phyloP scores from a whole-genome alignment of 2,329 filamentous ascomycete species.

The Juglanconis juglandina region DNA sequence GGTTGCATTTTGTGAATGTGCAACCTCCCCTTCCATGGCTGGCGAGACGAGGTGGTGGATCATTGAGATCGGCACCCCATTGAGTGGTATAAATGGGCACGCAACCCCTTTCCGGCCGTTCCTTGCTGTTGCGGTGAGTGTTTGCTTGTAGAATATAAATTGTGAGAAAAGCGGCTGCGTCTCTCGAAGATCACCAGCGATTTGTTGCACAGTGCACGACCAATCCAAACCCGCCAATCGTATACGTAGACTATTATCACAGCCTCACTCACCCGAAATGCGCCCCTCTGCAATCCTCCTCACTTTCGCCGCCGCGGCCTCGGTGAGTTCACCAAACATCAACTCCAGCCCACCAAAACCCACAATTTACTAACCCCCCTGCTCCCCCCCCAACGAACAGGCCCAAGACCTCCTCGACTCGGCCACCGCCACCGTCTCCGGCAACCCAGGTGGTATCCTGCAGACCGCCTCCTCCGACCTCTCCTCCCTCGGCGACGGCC shows the following conservation, averaged over 20 bases:
- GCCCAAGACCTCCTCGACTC: slow-evolving; percentile 19
- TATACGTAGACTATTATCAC: neutral
- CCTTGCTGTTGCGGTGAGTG: neutral
- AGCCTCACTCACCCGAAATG: slow-evolving; percentile 15
- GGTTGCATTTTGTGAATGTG: neutral
- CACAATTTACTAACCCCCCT: neutral
- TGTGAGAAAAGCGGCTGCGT: neutral
- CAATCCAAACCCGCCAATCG: neutral
- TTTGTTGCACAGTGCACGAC: neutral
- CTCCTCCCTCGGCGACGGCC: slow-evolving; percentile 1
- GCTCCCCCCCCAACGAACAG: slow-evolving; percentile 1
- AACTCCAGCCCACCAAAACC: neutral
- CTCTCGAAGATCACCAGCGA: neutral
- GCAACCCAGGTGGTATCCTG: slow-evolving; percentile 10
- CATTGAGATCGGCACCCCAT: neutral
- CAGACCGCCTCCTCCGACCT: slow-evolving; percentile 15
- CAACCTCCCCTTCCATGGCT: neutral
- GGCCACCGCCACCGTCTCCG: neutral
- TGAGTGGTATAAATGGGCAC: neutral
- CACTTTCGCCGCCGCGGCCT: slow-evolving; percentile 29
- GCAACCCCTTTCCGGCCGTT: neutral
- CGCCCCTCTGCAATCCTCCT: slow-evolving; percentile 33
- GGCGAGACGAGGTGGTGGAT: neutral
- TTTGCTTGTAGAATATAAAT: neutral
- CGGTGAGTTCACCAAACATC: slow-evolving; percentile 23